Conservation (phyloP, 805 yeast species). For the Groenewaldozyma tartarivorans region DNA sequence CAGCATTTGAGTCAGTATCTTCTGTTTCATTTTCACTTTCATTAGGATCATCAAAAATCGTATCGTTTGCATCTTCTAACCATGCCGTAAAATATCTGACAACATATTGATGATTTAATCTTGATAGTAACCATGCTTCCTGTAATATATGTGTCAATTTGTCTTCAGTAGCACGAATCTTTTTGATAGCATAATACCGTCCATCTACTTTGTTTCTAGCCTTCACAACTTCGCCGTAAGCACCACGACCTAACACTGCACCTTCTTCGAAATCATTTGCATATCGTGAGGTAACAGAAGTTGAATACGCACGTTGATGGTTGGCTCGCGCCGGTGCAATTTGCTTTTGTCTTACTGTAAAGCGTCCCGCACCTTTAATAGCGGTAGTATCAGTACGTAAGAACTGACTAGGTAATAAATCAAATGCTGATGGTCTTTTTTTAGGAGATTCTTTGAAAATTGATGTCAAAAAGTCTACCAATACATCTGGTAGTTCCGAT, state of each 20-base stretch:
- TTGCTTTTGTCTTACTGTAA: background rate
- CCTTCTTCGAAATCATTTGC: slow-evolving; percentile 92
- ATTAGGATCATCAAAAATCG: slow-evolving; percentile 25
- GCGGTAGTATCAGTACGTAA: slow-evolving; percentile 41
- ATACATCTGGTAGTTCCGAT: slow-evolving; percentile 41
- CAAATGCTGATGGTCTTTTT: slow-evolving; percentile 74
- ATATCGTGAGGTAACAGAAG: slow-evolving; percentile 50
- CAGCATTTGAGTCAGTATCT: background rate
- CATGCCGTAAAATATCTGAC: slow-evolving; percentile 96
- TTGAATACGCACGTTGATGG: background rate
- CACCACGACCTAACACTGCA: slow-evolving; percentile 86
- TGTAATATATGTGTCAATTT: slow-evolving; percentile 72
- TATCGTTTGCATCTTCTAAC: slow-evolving; percentile 62
- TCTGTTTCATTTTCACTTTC: slow-evolving; percentile 20
- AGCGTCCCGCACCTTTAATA: background rate
- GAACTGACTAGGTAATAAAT: slow-evolving; percentile 74
- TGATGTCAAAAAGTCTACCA: slow-evolving; percentile 54
- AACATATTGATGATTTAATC: slow-evolving; percentile 90
- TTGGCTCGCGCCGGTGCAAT: background rate
- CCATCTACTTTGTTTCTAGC: slow-evolving; percentile 92
- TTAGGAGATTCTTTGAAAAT: slow-evolving; percentile 59
- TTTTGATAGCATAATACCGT: slow-evolving; percentile 87
- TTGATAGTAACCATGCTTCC: slow-evolving; percentile 85
- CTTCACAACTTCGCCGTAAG: slow-evolving; percentile 97
- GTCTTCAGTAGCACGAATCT: slow-evolving; percentile 73